Evolutionary conservation across 805 yeast genomes (phyloP).

Genomic region (Saccharomycopsis sp.): DNA sequence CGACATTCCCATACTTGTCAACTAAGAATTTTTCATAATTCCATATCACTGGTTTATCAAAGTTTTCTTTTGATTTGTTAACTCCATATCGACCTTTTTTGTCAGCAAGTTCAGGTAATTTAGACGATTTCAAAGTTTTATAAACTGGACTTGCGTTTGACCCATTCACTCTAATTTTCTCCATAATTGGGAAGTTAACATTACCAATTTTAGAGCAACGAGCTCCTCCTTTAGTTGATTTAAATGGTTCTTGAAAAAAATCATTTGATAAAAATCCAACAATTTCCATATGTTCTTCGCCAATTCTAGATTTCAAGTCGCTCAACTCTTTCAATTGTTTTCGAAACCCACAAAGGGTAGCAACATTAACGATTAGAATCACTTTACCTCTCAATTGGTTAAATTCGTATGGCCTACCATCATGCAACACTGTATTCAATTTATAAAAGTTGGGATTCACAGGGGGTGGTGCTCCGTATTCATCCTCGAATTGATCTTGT

Average conservation of each 20-base stretch:
- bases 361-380: slow-evolving; percentile 77
- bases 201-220: slow-evolving; percentile 80
- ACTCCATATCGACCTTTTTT: neutral
- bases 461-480: neutral
- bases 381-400: slow-evolving; percentile 64
- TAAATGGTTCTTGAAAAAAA: slow-evolving; percentile 72
- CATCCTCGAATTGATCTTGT: too few relatives aligned
- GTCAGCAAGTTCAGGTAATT: neutral
- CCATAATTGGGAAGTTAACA: slow-evolving; percentile 81
- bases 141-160: slow-evolving; percentile 72
- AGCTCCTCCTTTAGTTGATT: slow-evolving; percentile 56
- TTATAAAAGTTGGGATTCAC: neutral
- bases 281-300: slow-evolving; percentile 55
- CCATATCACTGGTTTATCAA: slow-evolving; percentile 36
- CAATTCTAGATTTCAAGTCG: slow-evolving; percentile 56
- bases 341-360: slow-evolving; percentile 77
- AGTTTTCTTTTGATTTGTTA: neutral
- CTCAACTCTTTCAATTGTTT: slow-evolving; percentile 73
- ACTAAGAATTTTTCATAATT: slow-evolving; percentile 52
- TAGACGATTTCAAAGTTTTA: slow-evolving; percentile 56
- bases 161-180: slow-evolving; percentile 87
- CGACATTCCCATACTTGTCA: slow-evolving; percentile 48
- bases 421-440: neutral
- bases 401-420: slow-evolving; percentile 51
- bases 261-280: slow-evolving; percentile 88